Conservation (phyloP, 768 basidiomycete genomes). For the Leccinellum rugosiceps region DNA sequence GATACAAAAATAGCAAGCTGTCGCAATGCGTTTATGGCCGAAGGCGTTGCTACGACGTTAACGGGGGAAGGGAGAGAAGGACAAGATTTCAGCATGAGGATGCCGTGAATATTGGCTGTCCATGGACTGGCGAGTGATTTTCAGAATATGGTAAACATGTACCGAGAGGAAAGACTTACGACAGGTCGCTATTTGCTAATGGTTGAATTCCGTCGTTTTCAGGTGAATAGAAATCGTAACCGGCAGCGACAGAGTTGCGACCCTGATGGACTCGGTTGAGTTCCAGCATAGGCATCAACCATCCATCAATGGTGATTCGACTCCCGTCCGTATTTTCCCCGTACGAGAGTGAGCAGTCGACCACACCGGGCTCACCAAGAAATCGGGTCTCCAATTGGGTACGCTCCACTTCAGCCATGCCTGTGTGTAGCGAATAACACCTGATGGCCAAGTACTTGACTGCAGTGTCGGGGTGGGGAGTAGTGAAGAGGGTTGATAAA, state of each 20-base stretch:
- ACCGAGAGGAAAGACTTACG: constrained; percentile 38
- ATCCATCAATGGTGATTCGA: constrained; percentile 59
- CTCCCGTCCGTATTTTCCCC: constrained; percentile 48
- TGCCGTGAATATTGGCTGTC: constrained; percentile 60
- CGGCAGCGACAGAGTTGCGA: constrained; percentile 44
- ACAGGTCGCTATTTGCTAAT: constrained; percentile 49
- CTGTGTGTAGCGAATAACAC: constrained; percentile 72
- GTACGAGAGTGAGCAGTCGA: constrained; percentile 63
- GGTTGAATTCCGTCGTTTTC: constrained; percentile 32
- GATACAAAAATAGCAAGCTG: constrained; percentile 63
- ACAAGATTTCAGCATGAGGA: constrained; percentile 57
- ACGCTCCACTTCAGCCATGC: constrained; percentile 77
- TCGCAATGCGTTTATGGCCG: constrained; percentile 56
- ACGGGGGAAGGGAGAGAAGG: constrained; percentile 24
- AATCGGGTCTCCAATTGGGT: constrained; percentile 58
- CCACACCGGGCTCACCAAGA: constrained; percentile 55
- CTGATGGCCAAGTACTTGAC: constrained; percentile 69
- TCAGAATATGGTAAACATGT: constrained; percentile 11
- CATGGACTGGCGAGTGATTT: constrained; percentile 43
- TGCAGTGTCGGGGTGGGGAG: constrained; percentile 59
- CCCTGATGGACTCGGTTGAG: constrained; percentile 51
- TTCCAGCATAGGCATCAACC: constrained; percentile 78
- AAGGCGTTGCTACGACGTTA: constrained; percentile 59
- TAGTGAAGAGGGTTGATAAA: constrained; percentile 42
- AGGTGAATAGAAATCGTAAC: constrained; percentile 44